A percentile compares a stretch with the other conserved stretches of the same genome.
Conservation (phyloP, 176 grass and related monocot genomes). For the Secale cereale region DNA sequence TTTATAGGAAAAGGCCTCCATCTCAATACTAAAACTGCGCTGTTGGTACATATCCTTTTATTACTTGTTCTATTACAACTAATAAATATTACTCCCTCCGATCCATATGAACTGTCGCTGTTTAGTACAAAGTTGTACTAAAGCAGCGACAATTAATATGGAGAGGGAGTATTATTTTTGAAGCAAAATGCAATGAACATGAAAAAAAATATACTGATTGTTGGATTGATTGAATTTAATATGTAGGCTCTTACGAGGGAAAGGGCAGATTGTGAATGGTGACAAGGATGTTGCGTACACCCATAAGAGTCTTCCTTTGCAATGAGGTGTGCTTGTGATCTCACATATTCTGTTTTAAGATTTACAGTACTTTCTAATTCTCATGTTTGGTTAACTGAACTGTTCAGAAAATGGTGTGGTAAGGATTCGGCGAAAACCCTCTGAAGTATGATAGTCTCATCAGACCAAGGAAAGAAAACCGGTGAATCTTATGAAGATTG, state of each 20-base stretch:
- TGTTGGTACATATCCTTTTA: background rate
- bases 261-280: constrained; percentile 75
- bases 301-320: constrained; percentile 71
- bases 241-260: constrained; percentile 83
- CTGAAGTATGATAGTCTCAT: background rate
- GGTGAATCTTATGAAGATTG: constrained; percentile 15
- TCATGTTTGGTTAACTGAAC: background rate
- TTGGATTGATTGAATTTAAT: constrained; percentile 17
- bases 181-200: background rate
- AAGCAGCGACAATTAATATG: no score
- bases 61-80: background rate
- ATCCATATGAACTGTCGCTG: no score
- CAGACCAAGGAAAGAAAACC: background rate
- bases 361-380: background rate
- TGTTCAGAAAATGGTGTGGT: background rate
- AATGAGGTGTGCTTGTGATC: constrained; percentile 31
- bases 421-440: background rate
- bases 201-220: background rate
- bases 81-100: background rate
- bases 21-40: background rate
- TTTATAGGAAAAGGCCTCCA: background rate
- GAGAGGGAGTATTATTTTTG: background rate
- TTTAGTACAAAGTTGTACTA: no score
- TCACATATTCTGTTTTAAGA: background rate
- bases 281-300: constrained; percentile 74